A percentile compares a stretch with the other conserved stretches of the same genome.
Evolutionary conservation across 2,329 filamentous ascomycete species (phyloP).

Genomic region (Colletotrichum camelliae): DNA sequence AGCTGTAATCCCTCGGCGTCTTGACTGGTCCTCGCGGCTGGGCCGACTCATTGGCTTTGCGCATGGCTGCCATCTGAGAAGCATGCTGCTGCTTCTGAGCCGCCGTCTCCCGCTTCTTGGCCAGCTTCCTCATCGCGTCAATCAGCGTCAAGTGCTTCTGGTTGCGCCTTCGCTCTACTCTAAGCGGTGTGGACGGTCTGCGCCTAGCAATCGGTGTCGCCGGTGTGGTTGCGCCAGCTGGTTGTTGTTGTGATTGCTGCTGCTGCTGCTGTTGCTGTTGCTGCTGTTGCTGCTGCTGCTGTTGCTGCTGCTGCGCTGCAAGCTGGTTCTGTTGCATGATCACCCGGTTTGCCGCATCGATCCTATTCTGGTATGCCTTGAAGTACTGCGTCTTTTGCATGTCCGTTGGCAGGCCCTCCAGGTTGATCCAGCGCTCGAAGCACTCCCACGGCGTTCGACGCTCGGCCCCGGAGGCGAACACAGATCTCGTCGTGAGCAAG

Average conservation of each 20-base stretch:
- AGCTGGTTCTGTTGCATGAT: constrained; percentile 60
- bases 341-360: constrained; percentile 63
- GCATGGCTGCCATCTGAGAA: constrained; percentile 75
- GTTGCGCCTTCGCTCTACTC: constrained; percentile 86
- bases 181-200: constrained; percentile 77
- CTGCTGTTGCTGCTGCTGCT: constrained; percentile 48
- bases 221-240: constrained; percentile 39
- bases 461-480: constrained; percentile 85
- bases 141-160: constrained; percentile 88
- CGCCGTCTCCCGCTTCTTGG: constrained; percentile 88
- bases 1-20: constrained; percentile 90
- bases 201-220: constrained; percentile 61
- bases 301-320: constrained; percentile 41
- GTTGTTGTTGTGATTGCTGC: constrained; percentile 57
- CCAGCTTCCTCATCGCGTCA: constrained; percentile 93
- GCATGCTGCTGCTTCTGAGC: constrained; percentile 88
- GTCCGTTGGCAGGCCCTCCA: constrained; percentile 89
- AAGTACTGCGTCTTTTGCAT: constrained; percentile 98
- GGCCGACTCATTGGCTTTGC: constrained; percentile 76
- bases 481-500: constrained; percentile 74
- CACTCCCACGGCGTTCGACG: constrained; percentile 97
- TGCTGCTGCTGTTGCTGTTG: constrained; percentile 43
- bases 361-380: constrained; percentile 69
- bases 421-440: constrained; percentile 93
- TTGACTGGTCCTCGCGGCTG: constrained; percentile 60